Base-by-base conservation (phyloP, 2,329 filamentous ascomycete species). In the Xylaria sp. region DNA sequence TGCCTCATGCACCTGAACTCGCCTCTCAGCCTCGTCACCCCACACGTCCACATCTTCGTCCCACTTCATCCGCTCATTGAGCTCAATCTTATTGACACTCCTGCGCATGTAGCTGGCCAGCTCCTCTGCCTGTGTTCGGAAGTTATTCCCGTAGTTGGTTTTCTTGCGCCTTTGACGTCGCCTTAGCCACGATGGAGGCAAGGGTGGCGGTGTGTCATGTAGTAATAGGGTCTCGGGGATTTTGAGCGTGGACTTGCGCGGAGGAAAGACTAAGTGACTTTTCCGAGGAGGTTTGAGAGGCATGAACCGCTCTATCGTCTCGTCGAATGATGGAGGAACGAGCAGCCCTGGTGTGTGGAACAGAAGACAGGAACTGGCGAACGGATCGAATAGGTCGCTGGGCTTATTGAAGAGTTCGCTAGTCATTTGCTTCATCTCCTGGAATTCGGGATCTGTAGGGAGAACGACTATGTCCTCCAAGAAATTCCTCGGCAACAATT, bases 331-430 rank as follows among this genome's bases (percentile, higher is more conserved):
- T 1, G 74, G 74, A 0, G 84, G 83, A 0, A 82, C 75, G 0
- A 76, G 67, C 4, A 85, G 61, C 0, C 82, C 83, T 0, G 86
- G 74, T 0, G 79, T 83, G 53, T 84, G 83, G 68, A 89, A 88
- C 69, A 89, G 83, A 1, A 89, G 77, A 54, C 79, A 78, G 0
- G 87, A 80, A 61, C 84, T 87, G 4, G 81, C 84, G 71, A 89
- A 89, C 0, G 83, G 74, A 67, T 89, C 87, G 64, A 89, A 88
- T 31, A 87, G 72, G 61, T 83, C 74, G 0, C 71, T 71, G 0
- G 86, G 84, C 0, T 66, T 68, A 9, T 67, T 65, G 69, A 89
- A 89, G n/a, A 87, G 76, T 4, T 61, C 64, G 0, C 76, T 72
- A 28, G 79, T 64, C 33, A 75, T 73, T 6, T 74, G 66, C 40